Evolutionary conservation across 192 early-diverging fungal genomes (phyloP).

Genomic region (Entrophospora sp.): DNA sequence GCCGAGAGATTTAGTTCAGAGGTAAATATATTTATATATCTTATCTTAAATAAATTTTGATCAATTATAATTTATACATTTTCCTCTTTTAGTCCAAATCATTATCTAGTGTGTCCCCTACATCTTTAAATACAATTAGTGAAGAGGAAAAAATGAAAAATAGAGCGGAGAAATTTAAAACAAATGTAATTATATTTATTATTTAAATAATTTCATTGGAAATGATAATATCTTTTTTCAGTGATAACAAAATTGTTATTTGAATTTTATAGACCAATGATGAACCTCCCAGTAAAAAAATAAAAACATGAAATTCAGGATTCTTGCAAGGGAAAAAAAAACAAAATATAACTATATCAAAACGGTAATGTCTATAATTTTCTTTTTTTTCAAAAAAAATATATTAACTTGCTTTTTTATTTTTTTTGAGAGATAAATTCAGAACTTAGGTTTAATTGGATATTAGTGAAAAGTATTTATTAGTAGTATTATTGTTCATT

Average conservation of each 20-base stretch:
- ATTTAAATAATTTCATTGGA: not conserved
- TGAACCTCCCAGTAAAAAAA: constrained; percentile 12
- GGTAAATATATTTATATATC: not conserved
- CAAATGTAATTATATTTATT: not conserved
- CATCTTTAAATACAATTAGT: not conserved
- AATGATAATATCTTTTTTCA: not conserved
- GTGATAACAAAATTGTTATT: not conserved
- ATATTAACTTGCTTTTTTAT: no score
- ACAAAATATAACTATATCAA: no score
- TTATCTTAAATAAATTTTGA: not conserved
- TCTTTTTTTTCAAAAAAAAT: no score
- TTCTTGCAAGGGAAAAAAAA: no score
- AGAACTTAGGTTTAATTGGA: no score
- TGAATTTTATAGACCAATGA: not conserved
- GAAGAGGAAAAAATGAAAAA: constrained; percentile 10
- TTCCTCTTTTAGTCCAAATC: not conserved
- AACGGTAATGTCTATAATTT: no score
- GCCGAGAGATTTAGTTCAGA: constrained; percentile 44
- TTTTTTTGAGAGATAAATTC: no score
- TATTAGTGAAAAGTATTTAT: no score
- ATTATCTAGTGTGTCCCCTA: not conserved
- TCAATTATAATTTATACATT: not conserved
- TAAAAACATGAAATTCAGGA: no score
- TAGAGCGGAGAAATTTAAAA: constrained; percentile 1
- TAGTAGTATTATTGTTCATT: no score